A percentile compares a stretch with the other conserved stretches of the same genome.
phyloP scores from a whole-genome alignment of 441 rosid genomes.

The Gossypium davidsonii region DNA sequence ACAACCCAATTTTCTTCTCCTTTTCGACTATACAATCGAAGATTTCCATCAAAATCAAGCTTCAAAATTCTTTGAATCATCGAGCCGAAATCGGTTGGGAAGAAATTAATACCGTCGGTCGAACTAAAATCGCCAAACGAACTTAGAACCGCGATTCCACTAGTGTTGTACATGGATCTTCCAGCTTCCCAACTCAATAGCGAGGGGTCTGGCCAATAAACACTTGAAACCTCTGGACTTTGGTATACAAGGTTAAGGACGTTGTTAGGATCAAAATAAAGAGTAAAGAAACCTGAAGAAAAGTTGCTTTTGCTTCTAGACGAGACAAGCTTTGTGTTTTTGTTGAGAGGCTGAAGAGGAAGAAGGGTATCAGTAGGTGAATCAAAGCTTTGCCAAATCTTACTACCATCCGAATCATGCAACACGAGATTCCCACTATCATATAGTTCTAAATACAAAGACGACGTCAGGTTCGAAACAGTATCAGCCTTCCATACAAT shows the following conservation, averaged over 20 bases:
- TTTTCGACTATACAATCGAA: constrained; percentile 19
- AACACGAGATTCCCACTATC: constrained; percentile 19
- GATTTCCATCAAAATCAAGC: constrained; percentile 23
- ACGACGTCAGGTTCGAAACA: neutral
- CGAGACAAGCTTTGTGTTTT: neutral
- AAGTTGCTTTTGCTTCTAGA: neutral
- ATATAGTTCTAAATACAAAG: neutral
- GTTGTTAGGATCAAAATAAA: constrained; percentile 4
- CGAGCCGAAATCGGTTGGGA: constrained; percentile 10
- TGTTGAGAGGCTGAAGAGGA: constrained; percentile 2
- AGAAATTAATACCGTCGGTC: neutral
- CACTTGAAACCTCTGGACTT: neutral
- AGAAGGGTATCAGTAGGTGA: constrained; percentile 15
- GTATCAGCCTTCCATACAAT: neutral
- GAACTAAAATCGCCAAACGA: neutral
- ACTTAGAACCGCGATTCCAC: no score
- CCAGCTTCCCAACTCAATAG: neutral
- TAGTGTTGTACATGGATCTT: constrained; percentile 9
- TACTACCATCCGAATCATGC: neutral
- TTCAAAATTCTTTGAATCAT: constrained; percentile 11
- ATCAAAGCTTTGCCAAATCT: constrained; percentile 12
- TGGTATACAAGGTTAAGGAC: constrained; percentile 7
- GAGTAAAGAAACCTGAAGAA: constrained; percentile 11
- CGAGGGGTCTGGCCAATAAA: constrained; percentile 11
- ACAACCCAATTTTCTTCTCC: constrained; percentile 7